phyloP scores from a whole-genome alignment of 495 filamentous ascomycete species.

The Xeromyces bisporus region DNA sequence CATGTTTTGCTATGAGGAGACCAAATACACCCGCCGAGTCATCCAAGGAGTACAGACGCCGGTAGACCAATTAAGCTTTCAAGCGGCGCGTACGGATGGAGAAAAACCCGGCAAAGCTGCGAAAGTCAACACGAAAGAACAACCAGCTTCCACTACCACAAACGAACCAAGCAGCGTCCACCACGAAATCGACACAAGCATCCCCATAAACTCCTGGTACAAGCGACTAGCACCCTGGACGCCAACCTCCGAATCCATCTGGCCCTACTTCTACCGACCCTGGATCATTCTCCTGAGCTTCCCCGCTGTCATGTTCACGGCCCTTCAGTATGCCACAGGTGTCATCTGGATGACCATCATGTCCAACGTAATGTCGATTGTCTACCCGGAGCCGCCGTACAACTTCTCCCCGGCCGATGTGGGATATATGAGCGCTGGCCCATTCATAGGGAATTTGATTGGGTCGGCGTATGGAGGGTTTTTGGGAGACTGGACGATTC shows the following conservation, averaged over 20 bases:
- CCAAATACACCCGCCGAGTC: conserved; percentile 15
- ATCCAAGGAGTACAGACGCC: conserved; percentile 5
- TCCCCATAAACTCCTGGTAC: conserved; percentile 12
- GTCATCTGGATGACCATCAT: conserved; percentile 22
- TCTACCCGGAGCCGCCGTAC: conserved; percentile 25
- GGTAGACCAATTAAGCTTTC: conserved; percentile 1
- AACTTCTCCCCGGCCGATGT: conserved; percentile 22
- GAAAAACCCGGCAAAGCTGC: conserved; percentile 1
- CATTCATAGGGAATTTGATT: conserved; percentile 24
- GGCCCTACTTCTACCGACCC: conserved; percentile 19
- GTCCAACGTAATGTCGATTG: conserved; percentile 13
- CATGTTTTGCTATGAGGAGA: conserved; percentile 17
- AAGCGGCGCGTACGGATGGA: not conserved
- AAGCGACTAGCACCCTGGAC: conserved; percentile 12
- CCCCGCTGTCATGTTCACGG: conserved; percentile 25
- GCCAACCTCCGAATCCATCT: conserved; percentile 15
- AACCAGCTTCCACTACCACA: not conserved
- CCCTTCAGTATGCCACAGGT: conserved; percentile 20
- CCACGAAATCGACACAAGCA: conserved; percentile 12
- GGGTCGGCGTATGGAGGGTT: conserved; percentile 21
- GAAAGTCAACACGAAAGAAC: conserved; percentile 2
- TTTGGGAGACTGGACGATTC: conserved; percentile 23
- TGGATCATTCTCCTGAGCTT: conserved; percentile 15
- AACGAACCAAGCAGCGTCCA: conserved; percentile 4
- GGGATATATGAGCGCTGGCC: conserved; percentile 22